Conservation (phyloP, 2,329 filamentous ascomycete genomes). For the Sphaerulina musiva region DNA sequence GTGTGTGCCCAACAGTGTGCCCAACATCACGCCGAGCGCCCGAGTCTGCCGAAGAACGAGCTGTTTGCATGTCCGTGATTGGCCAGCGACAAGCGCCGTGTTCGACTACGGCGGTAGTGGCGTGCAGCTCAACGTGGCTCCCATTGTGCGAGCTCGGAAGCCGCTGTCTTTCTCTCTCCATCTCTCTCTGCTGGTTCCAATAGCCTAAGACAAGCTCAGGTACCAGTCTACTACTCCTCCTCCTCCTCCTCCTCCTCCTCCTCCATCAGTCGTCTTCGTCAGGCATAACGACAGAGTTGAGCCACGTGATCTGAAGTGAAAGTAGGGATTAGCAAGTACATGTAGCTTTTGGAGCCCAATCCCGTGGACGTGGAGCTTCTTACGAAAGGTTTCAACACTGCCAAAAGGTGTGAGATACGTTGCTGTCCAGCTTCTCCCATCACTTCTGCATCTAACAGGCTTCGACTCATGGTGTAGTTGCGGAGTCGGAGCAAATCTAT, state of each 20-base stretch:
- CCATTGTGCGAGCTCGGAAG: background rate
- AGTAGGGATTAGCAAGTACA: no score
- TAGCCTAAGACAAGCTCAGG: no score
- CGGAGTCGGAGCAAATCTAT: slow-evolving; percentile 74
- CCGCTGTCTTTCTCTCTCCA: no score
- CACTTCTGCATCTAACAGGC: slow-evolving; percentile 61
- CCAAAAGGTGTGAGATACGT: slow-evolving; percentile 58
- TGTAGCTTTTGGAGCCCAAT: no score
- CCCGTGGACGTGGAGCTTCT: slow-evolving; percentile 38
- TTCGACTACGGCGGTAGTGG: background rate
- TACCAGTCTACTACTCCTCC: no score
- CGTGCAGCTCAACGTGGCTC: slow-evolving; percentile 6
- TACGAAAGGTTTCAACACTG: slow-evolving; percentile 71
- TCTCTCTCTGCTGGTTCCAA: no score
- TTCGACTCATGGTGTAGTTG: slow-evolving; percentile 67
- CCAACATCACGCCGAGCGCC: background rate
- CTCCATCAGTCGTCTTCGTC: no score
- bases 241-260: no score
- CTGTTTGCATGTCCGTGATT: background rate
- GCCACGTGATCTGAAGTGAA: no score
- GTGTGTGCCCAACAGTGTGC: slow-evolving; percentile 1
- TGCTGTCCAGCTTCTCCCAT: slow-evolving; percentile 57
- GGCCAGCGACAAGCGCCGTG: background rate
- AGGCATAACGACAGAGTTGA: no score
- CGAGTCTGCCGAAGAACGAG: slow-evolving; percentile 1